Conservation (phyloP, 352 stramenopile genomes). For the Pythium folliculosum region DNA sequence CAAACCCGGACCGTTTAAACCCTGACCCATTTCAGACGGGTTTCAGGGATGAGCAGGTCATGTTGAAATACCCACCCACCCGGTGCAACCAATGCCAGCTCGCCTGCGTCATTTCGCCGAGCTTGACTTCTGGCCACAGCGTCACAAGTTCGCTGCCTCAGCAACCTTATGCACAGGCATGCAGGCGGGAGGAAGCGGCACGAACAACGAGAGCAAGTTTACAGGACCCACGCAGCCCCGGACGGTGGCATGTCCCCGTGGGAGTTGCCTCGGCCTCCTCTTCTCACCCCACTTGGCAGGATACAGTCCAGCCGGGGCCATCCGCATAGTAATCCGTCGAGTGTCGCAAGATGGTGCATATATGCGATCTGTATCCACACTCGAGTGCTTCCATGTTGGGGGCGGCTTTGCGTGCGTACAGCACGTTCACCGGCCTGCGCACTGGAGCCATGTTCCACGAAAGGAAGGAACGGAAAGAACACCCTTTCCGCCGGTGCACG, state of each 20-base stretch:
- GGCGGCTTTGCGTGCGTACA: too few species aligned
- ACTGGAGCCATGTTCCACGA: too few species aligned
- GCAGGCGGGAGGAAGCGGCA: background rate
- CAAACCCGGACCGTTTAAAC: background rate
- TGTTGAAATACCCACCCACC: background rate
- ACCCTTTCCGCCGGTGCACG: conserved; percentile 1
- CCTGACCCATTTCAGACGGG: background rate
- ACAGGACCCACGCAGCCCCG: background rate
- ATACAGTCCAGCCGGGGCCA: background rate
- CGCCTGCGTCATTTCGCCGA: conserved; percentile 6
- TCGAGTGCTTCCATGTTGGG: too few species aligned
- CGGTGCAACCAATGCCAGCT: conserved; percentile 2
- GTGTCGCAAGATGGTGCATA: too few species aligned
- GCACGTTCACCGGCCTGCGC: too few species aligned
- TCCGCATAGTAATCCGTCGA: too few species aligned
- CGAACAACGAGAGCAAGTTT: background rate
- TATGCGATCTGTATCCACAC: too few species aligned
- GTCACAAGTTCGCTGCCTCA: conserved; percentile 12
- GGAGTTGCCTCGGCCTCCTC: background rate
- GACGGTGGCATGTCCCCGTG: background rate
- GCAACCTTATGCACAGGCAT: background rate
- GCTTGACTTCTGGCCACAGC: background rate
- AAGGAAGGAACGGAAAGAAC: too few species aligned
- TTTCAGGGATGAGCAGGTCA: background rate
- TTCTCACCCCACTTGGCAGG: background rate